Evolutionary conservation across 805 yeast genomes (phyloP).

Genomic region (Metschnikowia picachoensis): DNA sequence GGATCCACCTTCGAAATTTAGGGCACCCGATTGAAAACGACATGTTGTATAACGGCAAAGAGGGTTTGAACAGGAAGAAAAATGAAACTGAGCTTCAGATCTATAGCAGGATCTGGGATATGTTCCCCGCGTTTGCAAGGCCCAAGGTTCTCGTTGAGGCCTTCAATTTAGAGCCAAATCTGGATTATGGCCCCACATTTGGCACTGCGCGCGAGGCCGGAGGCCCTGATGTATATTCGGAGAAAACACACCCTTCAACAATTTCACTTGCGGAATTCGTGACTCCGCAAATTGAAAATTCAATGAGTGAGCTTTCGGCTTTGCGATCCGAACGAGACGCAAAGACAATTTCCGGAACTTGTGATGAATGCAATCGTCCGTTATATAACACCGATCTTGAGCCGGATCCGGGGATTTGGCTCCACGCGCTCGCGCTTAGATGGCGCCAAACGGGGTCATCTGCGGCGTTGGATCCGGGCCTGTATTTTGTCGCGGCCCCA

Average conservation of each 20-base stretch:
- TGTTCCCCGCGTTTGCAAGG: constrained; percentile 3
- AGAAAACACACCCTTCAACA: background rate
- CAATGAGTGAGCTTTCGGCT: background rate
- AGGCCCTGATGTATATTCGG: background rate
- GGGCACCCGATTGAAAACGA: constrained; percentile 24
- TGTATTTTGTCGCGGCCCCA: constrained; percentile 2
- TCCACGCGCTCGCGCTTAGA: constrained; percentile 45
- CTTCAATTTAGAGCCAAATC: background rate
- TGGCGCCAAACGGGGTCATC: constrained; percentile 4
- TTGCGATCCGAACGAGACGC: background rate
- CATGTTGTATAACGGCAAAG: constrained; percentile 8
- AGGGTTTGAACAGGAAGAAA: constrained; percentile 3
- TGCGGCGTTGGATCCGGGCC: background rate
- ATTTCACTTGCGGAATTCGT: background rate
- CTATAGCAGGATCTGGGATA: constrained; percentile 2
- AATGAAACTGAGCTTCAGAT: constrained; percentile 8
- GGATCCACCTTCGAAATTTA: constrained; percentile 50
- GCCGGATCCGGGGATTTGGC: constrained; percentile 35
- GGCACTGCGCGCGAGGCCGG: background rate
- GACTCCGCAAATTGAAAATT: background rate
- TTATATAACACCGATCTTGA: constrained; percentile 1
- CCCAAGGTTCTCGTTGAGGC: background rate
- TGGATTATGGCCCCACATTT: background rate
- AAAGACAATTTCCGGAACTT: constrained; percentile 1
- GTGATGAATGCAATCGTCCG: constrained; percentile 17